phyloP scores from a whole-genome alignment of 1,284 basidiomycete genomes.

The Cryptococcus deneoformans region DNA sequence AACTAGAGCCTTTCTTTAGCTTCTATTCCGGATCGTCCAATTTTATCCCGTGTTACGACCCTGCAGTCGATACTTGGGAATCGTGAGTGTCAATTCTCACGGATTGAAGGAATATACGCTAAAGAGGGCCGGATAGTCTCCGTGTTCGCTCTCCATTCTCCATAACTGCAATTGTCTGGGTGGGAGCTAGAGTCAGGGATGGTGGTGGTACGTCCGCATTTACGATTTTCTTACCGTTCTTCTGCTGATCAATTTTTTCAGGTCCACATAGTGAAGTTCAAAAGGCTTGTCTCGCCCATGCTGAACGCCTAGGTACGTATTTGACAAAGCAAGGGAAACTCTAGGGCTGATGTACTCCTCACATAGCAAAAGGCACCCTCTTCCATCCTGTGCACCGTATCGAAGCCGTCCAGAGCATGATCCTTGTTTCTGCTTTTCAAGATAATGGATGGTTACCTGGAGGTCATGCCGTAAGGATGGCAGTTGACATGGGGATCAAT shows the following conservation, averaged over 20 bases:
- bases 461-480: constrained; percentile 90
- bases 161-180: constrained; percentile 77
- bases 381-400: constrained; percentile 75
- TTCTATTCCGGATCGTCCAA: constrained; percentile 83
- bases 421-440: constrained; percentile 83
- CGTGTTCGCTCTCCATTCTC: constrained; percentile 47
- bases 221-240: constrained; percentile 3
- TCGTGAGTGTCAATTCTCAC: constrained; percentile 23
- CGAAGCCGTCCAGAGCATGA: constrained; percentile 87
- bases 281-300: constrained; percentile 50
- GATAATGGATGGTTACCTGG: constrained; percentile 89
- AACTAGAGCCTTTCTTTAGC: constrained; percentile 9
- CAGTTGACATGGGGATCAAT: constrained; percentile 84
- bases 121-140: constrained; percentile 17
- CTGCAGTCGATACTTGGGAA: constrained; percentile 72
- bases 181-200: constrained; percentile 82
- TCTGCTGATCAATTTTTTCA: background rate
- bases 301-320: constrained; percentile 61
- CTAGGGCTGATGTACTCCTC: background rate
- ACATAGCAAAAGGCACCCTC: constrained; percentile 67
- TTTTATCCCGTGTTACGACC: constrained; percentile 82
- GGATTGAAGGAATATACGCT: background rate
- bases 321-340: background rate
- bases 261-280: constrained; percentile 42
- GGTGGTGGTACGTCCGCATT: constrained; percentile 55